A percentile compares a stretch with the other conserved stretches of the same genome.
Evolutionary conservation across 163 green algal genomes (phyloP).

Genomic region (Chloromonas sp.): DNA sequence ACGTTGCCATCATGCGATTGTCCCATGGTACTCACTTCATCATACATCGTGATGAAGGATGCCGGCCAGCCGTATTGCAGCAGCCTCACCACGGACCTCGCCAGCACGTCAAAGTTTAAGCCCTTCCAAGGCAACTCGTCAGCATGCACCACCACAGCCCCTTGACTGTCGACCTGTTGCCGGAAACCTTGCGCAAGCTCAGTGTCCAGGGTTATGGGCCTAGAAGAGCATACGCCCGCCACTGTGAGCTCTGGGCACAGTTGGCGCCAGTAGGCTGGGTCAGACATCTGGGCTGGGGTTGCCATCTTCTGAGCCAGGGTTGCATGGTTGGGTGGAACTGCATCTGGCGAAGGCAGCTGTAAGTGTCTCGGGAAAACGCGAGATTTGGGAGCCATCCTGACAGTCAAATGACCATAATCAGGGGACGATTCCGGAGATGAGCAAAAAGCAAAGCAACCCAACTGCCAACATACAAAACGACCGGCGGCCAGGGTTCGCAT

Average conservation of each 20-base stretch:
- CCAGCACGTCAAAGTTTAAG: constrained; percentile 13
- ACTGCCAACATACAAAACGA: no score
- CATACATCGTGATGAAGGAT: constrained; percentile 47
- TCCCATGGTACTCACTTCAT: constrained; percentile 16
- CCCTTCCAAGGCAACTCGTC: background rate
- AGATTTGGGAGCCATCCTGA: no score
- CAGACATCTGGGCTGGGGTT: background rate
- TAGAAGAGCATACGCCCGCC: background rate
- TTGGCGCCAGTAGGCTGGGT: constrained; percentile 10
- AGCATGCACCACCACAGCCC: constrained; percentile 6
- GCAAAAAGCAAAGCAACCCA: no score
- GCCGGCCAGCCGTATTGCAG: constrained; percentile 43
- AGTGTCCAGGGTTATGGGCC: no score
- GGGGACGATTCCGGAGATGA: no score
- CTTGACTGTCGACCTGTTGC: constrained; percentile 11
- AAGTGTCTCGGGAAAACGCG: no score
- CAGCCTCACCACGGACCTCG: constrained; percentile 24
- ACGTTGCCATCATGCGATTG: no score
- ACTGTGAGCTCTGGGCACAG: constrained; percentile 20
- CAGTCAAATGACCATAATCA: no score
- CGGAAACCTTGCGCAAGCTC: background rate
- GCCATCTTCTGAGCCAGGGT: no score
- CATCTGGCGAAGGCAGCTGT: no score
- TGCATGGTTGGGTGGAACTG: no score
- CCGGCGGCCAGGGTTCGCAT: no score